Conservation (phyloP, 495 filamentous ascomycete genomes). For the Neurospora sp. region DNA sequence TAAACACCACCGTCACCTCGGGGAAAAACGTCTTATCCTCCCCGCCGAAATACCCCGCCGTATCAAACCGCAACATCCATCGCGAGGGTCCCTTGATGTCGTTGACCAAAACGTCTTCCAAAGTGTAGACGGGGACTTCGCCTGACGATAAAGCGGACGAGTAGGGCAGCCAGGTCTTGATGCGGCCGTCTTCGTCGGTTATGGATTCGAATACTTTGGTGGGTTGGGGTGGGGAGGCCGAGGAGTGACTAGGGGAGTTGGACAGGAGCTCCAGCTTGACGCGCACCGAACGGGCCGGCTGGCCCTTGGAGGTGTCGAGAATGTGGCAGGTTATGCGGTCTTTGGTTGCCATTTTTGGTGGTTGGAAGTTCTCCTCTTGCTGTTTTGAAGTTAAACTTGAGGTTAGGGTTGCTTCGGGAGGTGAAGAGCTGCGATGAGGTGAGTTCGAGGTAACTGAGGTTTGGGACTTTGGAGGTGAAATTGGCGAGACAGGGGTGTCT, state of each 20-base stretch:
- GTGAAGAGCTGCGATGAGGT: background rate
- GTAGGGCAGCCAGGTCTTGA: constrained; percentile 63
- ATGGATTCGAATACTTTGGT: constrained; percentile 51
- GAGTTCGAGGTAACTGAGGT: background rate
- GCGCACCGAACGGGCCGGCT: constrained; percentile 66
- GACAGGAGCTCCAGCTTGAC: constrained; percentile 65
- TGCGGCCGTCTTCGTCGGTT: constrained; percentile 81
- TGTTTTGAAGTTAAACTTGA: background rate
- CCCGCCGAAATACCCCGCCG: constrained; percentile 64
- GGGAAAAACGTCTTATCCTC: constrained; percentile 77
- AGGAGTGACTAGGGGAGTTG: constrained; percentile 11
- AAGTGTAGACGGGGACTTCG: constrained; percentile 43
- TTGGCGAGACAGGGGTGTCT: background rate
- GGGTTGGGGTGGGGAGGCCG: constrained; percentile 30
- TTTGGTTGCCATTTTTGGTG: constrained; percentile 16
- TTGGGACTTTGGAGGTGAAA: background rate
- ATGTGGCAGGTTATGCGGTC: constrained; percentile 54
- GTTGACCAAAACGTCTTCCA: constrained; percentile 33
- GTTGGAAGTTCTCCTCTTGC: background rate
- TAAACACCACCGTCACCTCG: constrained; percentile 81
- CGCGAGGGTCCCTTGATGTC: constrained; percentile 21
- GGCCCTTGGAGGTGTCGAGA: constrained; percentile 49
- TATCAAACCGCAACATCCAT: constrained; percentile 73
- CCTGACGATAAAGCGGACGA: constrained; percentile 30
- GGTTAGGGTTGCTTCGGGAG: background rate